Evolutionary conservation across 2,329 filamentous ascomycete species (phyloP).

Genomic region (Botrytis cinerea): DNA sequence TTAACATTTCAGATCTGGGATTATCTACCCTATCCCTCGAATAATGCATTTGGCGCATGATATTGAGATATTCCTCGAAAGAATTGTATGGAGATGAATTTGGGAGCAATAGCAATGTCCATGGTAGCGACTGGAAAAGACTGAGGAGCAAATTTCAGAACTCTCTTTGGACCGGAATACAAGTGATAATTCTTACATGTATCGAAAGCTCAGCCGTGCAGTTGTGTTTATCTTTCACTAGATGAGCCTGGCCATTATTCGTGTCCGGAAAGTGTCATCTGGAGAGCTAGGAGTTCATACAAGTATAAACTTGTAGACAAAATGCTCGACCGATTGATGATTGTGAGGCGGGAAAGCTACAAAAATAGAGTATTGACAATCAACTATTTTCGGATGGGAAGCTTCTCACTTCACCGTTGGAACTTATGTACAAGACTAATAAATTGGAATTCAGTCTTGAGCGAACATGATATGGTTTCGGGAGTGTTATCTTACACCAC

Average conservation of each 20-base stretch:
- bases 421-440: neutral
- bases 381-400: neutral
- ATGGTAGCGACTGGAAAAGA: neutral
- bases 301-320: neutral
- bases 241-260: neutral
- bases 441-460: no score
- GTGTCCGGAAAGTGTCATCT: neutral
- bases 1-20: neutral
- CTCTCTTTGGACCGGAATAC: neutral
- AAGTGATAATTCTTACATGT: neutral
- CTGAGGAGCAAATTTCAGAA: neutral
- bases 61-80: no score
- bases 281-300: neutral
- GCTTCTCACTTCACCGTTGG: neutral
- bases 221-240: neutral
- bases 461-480: neutral
- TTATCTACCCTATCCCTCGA: neutral
- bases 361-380: no score
- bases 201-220: neutral
- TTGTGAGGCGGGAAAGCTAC: neutral
- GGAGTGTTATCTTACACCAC: no score
- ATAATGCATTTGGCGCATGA: neutral
- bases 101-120: neutral
- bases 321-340: neutral
- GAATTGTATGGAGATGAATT: neutral